These are phyloP conservation scores for Debaryomycetaceae sp. DNA, from an alignment of 1,139 yeast species.

Conservation along the genomic window DNA sequence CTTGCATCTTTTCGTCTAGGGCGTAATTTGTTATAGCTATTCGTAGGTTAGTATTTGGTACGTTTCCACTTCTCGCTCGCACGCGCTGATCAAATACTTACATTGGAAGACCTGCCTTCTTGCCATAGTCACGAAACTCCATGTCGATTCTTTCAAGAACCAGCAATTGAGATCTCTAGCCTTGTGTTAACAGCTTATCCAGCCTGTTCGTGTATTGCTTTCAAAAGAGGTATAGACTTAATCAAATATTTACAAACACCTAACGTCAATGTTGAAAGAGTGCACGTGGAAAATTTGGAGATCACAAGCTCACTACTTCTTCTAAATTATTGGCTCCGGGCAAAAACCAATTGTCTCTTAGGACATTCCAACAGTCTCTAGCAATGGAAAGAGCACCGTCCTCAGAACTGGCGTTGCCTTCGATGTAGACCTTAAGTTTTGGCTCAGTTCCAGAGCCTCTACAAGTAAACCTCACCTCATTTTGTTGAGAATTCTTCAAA, in stretches of 20 bases:
- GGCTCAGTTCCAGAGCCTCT: constrained; percentile 98
- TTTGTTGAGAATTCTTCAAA: constrained; percentile 18
- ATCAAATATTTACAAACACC: background rate
- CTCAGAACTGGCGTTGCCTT: constrained; percentile 50
- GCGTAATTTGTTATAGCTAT: background rate
- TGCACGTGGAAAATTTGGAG: constrained; percentile 1
- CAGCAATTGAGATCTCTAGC: background rate
- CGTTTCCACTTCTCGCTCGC: background rate
- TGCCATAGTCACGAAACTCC: constrained; percentile 33
- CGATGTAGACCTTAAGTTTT: constrained; percentile 86
- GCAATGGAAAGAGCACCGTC: constrained; percentile 56
- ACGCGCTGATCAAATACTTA: constrained; percentile 17
- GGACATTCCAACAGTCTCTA: constrained; percentile 60
- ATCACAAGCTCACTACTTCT: constrained; percentile 25
- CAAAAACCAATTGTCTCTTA: constrained; percentile 57
- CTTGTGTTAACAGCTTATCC: background rate
- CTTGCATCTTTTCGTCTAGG: background rate
- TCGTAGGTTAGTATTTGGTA: background rate
- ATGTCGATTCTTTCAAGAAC: constrained; percentile 9
- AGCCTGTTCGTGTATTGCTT: background rate
- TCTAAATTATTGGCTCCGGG: constrained; percentile 42
- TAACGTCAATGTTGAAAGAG: constrained; percentile 1
- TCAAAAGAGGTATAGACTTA: background rate
- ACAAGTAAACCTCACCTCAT: constrained; percentile 69
- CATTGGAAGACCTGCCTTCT: constrained; percentile 48